phyloP scores from a whole-genome alignment of 2,329 filamentous ascomycete species.

The Fusarium sublunatum region DNA sequence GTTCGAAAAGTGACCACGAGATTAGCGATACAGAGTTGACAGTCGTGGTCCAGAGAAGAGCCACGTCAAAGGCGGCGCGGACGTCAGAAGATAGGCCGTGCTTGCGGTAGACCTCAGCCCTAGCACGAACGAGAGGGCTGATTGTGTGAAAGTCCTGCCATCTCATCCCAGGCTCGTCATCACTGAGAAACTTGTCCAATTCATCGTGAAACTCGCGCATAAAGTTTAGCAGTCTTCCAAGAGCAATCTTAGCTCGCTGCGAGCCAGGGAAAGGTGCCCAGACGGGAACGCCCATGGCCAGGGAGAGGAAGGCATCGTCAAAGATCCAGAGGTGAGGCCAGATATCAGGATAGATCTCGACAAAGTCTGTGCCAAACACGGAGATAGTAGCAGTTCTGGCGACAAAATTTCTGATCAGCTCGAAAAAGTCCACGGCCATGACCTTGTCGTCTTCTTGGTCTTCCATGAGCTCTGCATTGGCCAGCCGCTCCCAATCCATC shows the following conservation, averaged over 20 bases:
- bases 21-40: constrained; percentile 53
- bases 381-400: constrained; percentile 50
- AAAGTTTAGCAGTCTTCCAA: constrained; percentile 44
- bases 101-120: constrained; percentile 48
- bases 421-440: constrained; percentile 51
- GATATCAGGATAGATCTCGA: constrained; percentile 55
- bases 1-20: constrained; percentile 57
- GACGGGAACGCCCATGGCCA: constrained; percentile 48
- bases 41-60: constrained; percentile 54
- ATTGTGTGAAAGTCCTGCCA: constrained; percentile 55
- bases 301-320: constrained; percentile 49
- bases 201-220: constrained; percentile 52
- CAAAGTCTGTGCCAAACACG: constrained; percentile 56
- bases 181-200: constrained; percentile 50
- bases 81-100: constrained; percentile 47
- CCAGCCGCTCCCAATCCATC: constrained; percentile 53
- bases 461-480: constrained; percentile 49
- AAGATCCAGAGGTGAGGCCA: constrained; percentile 54
- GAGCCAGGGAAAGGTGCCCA: constrained; percentile 51
- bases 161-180: constrained; percentile 47
- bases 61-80: constrained; percentile 52
- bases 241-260: constrained; percentile 49
- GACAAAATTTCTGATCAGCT: constrained; percentile 52
- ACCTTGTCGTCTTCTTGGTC: constrained; percentile 37
- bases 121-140: constrained; percentile 48